A percentile compares a stretch with the other conserved stretches of the same genome.
These are phyloP conservation scores for Ottelia alismoides DNA, from an alignment of 106 monocot genomes.

Conservation along the genomic window DNA sequence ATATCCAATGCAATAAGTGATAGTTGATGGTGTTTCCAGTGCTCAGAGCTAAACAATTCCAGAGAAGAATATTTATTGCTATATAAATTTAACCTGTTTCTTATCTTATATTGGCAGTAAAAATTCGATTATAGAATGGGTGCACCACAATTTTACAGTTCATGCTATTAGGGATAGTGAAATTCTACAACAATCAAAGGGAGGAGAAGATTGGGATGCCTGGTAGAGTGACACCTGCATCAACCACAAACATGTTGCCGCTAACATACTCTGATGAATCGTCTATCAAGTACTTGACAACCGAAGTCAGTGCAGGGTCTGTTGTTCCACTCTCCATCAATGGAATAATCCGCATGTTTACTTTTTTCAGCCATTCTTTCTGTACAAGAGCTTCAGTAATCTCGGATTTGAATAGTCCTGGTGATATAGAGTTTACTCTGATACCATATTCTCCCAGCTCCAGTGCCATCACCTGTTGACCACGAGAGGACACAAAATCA, in stretches of 20 bases:
- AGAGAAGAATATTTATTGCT: no score
- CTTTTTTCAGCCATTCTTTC: conserved; percentile 55
- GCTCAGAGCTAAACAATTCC: no score
- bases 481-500: no score
- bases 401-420: conserved; percentile 86
- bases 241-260: conserved; percentile 60
- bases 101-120: no score
- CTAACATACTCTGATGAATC: conserved; percentile 61
- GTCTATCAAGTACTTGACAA: conserved; percentile 51
- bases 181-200: conserved; percentile 34
- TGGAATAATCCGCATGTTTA: conserved; percentile 43
- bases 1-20: no score
- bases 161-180: no score
- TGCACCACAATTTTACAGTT: no score
- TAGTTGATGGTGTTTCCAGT: no score
- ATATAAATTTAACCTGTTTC: no score
- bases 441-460: conserved; percentile 58
- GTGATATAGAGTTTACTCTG: conserved; percentile 61
- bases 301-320: conserved; percentile 58
- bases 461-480: conserved; percentile 53
- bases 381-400: conserved; percentile 56
- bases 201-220: conserved; percentile 80
- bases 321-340: conserved; percentile 32
- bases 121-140: no score
- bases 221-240: conserved; percentile 56